Evolutionary conservation across 345 rosid species (phyloP).

Genomic region (Gossypium longicalyx): DNA sequence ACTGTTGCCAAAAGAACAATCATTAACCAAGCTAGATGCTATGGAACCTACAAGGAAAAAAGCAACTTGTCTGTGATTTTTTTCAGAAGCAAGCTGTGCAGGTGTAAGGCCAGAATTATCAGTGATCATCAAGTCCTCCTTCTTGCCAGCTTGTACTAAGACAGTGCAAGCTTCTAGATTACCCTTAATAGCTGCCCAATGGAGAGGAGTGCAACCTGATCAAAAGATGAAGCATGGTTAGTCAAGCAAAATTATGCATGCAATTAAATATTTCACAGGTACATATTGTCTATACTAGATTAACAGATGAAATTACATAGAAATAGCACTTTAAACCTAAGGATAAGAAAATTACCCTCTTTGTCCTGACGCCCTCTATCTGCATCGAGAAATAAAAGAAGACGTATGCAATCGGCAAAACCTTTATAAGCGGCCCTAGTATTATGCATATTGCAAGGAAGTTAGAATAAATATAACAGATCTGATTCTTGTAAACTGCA

Average conservation of each 20-base stretch:
- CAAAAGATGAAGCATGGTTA: conserved; percentile 10
- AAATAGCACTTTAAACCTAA: neutral
- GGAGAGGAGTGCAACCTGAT: conserved; percentile 96
- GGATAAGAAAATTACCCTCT: conserved; percentile 53
- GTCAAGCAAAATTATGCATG: neutral
- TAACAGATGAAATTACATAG: neutral
- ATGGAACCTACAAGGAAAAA: conserved; percentile 92
- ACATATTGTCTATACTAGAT: neutral
- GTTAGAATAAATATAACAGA: conserved; percentile 16
- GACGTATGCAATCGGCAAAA: conserved; percentile 95
- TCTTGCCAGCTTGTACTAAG: conserved; percentile 96
- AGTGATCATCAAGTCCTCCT: conserved; percentile 82
- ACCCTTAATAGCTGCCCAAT: conserved; percentile 99
- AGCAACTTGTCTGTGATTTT: conserved; percentile 98
- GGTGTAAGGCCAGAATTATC: conserved; percentile 96
- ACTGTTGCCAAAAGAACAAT: conserved; percentile 18
- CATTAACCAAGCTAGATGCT: conserved; percentile 29
- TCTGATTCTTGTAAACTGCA: neutral
- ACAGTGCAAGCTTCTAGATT: conserved; percentile 99
- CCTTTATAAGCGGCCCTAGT: conserved; percentile 99
- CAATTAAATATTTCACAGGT: neutral
- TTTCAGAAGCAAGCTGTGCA: conserved; percentile 98
- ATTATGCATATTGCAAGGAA: conserved; percentile 37
- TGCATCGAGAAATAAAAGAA: conserved; percentile 87
- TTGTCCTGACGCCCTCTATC: conserved; percentile 94